Base-by-base conservation (phyloP, 768 basidiomycete genomes). In the Sistotremastrum niveocremeum region DNA sequence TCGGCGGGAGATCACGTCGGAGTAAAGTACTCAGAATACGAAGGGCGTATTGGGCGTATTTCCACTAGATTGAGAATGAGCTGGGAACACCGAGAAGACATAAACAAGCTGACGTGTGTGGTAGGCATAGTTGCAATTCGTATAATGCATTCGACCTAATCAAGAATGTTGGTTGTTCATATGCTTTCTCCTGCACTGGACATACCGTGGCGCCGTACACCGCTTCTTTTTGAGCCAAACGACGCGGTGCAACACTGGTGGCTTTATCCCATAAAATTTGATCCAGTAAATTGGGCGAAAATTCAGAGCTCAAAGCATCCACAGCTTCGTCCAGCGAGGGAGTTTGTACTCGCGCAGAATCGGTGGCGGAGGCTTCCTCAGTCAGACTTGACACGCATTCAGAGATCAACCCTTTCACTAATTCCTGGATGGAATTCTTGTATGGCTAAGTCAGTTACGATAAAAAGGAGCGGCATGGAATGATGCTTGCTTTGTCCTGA, bases 381-480 rank as follows among this genome's bases (percentile, higher is more conserved):
- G 71, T 73, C 30, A 85, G 63, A 55, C 79, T 68, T 20, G 62
- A 52, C 29, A 78, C 56, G 43, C 74, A 77, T 49, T 88, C 84
- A 45, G 73, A 67, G 9, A 80, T 71, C n/a, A 85, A 62, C 44
- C 57, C 73, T 41, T 60, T 66, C 39, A 83, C 74, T 5, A 87
- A 64, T 57, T 82, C 79, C 60, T 87, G 84, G 36, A 87, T 72
- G 3, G 83, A 84, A 10, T 81, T 81, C 83, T 85, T 49, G 5
- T 36, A 34, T 41, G 5, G 12, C 7, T 35, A 1, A 38, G 39
- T 46, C 36, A 44, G 45, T 44, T 28, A 34, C 20, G 36, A 3
- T 11, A 46, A 28, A 5, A 3, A 9, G 6, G 10, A 45, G 30
- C 44, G 7, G 12, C 36, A 40, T 51, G 32, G 32, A 39, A 45